phyloP scores from a whole-genome alignment of 495 filamentous ascomycete species.

The Hypoxylon crocopeplum region DNA sequence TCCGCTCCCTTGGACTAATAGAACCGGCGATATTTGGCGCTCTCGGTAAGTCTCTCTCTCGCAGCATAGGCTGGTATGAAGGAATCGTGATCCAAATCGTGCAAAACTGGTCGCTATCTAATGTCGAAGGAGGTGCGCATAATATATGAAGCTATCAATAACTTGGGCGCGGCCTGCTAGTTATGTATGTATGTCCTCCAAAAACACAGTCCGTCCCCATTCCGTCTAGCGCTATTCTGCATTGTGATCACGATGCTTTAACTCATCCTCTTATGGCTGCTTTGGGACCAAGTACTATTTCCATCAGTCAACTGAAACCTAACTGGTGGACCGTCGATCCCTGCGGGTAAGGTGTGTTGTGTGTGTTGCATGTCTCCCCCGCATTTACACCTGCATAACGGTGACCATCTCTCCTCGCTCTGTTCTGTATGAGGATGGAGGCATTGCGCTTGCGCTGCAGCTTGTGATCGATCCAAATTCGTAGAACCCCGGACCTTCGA shows the following conservation, averaged over 20 bases:
- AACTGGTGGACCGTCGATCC: constrained; percentile 35
- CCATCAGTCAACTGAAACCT: constrained; percentile 24
- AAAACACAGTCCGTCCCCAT: constrained; percentile 13
- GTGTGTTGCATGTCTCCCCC: constrained; percentile 25
- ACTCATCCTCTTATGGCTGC: constrained; percentile 34
- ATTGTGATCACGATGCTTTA: constrained; percentile 38
- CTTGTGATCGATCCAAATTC: constrained; percentile 35
- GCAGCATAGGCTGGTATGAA: neutral
- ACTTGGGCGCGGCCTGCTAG: constrained; percentile 12
- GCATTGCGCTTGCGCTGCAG: constrained; percentile 8
- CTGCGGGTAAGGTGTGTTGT: constrained; percentile 27
- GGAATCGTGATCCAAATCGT: constrained; percentile 5
- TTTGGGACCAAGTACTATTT: constrained; percentile 24
- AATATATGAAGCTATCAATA: constrained; percentile 2
- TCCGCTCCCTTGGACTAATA: neutral
- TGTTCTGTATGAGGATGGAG: constrained; percentile 11
- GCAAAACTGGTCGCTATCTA: constrained; percentile 5
- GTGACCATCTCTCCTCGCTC: constrained; percentile 13
- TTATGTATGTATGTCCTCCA: constrained; percentile 27
- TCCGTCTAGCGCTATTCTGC: constrained; percentile 28
- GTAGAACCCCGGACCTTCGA: constrained; percentile 26
- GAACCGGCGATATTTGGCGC: neutral
- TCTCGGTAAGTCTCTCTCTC: neutral
- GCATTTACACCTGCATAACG: constrained; percentile 35
- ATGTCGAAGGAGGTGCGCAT: constrained; percentile 15